Conservation (phyloP, 192 early-diverging fungal genomes). For the Coemansia reversa region DNA sequence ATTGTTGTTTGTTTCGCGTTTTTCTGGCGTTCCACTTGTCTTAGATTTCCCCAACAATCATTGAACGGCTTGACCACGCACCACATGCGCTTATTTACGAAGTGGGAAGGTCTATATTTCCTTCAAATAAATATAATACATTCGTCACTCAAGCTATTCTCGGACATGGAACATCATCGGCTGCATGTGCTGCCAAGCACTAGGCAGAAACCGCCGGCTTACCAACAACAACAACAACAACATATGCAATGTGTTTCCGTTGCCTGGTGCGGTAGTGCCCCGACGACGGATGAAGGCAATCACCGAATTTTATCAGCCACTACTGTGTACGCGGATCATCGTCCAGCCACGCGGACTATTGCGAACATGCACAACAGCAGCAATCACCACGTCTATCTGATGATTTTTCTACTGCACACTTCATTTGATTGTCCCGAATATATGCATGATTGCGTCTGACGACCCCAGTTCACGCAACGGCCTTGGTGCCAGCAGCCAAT, state of each 20-base stretch:
- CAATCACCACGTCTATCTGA: not conserved
- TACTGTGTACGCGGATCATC: not conserved
- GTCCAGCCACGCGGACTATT: not conserved
- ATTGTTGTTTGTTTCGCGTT: constrained; percentile 1
- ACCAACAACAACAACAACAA: not conserved
- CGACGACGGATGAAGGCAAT: not conserved
- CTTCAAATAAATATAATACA: not conserved
- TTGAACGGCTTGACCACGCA: not conserved
- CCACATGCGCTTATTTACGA: not conserved
- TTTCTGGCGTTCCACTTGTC: not conserved
- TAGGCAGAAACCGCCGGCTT: not conserved
- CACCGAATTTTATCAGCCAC: not conserved
- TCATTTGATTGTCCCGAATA: not conserved
- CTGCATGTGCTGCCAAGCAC: not conserved
- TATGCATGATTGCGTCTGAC: not conserved
- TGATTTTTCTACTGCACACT: not conserved
- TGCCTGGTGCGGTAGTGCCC: not conserved
- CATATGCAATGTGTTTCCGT: not conserved
- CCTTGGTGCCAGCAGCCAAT: not conserved
- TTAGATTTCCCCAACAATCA: not conserved
- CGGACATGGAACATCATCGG: not conserved
- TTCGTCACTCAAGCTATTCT: not conserved
- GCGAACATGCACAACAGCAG: not conserved
- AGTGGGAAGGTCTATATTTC: too few species aligned
- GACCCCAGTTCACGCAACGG: not conserved